Conservation (phyloP, 1,284 basidiomycete species). For the Microbotryomycetes sp. region DNA sequence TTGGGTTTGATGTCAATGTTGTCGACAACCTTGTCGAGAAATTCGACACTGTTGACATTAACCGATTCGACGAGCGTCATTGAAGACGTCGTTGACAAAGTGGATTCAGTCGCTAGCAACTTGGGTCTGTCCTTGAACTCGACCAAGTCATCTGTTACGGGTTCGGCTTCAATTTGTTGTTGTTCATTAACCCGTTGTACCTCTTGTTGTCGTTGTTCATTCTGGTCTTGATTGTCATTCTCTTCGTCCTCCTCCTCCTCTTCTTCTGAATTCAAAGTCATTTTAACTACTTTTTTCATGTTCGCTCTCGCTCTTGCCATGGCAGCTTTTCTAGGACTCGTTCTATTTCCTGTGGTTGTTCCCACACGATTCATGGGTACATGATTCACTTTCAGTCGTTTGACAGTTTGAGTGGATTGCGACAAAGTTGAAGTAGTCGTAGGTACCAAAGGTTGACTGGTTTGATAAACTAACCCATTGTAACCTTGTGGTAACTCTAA, state of each 20-base stretch:
- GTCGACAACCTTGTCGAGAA: not conserved
- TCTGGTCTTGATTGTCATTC: constrained; percentile 21
- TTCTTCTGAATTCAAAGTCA: constrained; percentile 30
- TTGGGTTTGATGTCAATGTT: no score
- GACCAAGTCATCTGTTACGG: not conserved
- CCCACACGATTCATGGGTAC: constrained; percentile 25
- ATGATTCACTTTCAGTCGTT: constrained; percentile 28
- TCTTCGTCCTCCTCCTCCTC: constrained; percentile 32
- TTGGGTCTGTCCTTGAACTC: not conserved
- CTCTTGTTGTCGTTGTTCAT: not conserved
- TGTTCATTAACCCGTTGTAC: not conserved
- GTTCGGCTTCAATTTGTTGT: not conserved
- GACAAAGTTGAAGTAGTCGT: constrained; percentile 29
- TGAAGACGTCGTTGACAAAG: not conserved
- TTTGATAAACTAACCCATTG: constrained; percentile 54
- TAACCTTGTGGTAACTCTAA: constrained; percentile 61
- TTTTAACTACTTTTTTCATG: constrained; percentile 21
- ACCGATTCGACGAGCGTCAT: not conserved
- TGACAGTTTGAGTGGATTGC: constrained; percentile 18
- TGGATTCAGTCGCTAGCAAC: not conserved
- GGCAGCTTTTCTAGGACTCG: constrained; percentile 19
- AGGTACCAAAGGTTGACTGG: constrained; percentile 37
- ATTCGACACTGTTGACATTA: not conserved
- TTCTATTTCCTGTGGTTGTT: constrained; percentile 22
- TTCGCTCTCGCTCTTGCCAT: constrained; percentile 7